Conservation (phyloP, 305 asterid genomes). For the Fraxinus nigra region DNA sequence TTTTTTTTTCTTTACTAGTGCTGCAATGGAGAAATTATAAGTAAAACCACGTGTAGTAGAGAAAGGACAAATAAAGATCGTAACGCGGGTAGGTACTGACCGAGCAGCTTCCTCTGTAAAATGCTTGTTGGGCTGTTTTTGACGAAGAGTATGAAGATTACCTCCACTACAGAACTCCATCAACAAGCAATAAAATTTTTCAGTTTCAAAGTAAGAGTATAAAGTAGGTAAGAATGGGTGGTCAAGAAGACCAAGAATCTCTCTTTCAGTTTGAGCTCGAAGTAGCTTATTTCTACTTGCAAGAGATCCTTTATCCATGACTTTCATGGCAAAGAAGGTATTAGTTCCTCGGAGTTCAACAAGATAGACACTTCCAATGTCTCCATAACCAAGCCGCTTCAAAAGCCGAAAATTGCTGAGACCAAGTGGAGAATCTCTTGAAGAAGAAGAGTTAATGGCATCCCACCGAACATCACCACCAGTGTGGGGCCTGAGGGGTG, state of each 20-base stretch:
- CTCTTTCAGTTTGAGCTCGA: conserved; percentile 85
- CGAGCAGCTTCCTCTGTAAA: conserved; percentile 85
- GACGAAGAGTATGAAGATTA: conserved; percentile 85
- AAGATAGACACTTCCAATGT: conserved; percentile 91
- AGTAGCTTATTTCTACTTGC: conserved; percentile 82
- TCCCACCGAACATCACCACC: conserved; percentile 97
- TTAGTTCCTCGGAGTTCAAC: conserved; percentile 73
- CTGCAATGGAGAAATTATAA: background rate
- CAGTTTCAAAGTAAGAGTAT: conserved; percentile 84
- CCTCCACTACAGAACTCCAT: conserved; percentile 98
- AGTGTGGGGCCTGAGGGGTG: conserved; percentile 74
- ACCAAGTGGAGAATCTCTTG: conserved; percentile 64
- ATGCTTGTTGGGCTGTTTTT: conserved; percentile 82
- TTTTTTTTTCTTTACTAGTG: background rate
- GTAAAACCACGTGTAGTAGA: background rate
- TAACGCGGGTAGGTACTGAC: conserved; percentile 26
- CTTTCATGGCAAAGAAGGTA: conserved; percentile 87
- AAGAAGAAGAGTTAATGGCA: conserved; percentile 54
- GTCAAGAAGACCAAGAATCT: conserved; percentile 83
- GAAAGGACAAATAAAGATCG: background rate
- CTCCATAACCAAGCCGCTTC: conserved; percentile 89
- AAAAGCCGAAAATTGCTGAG: conserved; percentile 67
- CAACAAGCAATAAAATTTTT: conserved; percentile 80
- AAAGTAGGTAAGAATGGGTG: conserved; percentile 89
- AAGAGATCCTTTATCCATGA: conserved; percentile 90